Evolutionary conservation across 306 rosid genomes (phyloP).

Genomic region (Fragaria nilgerrensis): DNA sequence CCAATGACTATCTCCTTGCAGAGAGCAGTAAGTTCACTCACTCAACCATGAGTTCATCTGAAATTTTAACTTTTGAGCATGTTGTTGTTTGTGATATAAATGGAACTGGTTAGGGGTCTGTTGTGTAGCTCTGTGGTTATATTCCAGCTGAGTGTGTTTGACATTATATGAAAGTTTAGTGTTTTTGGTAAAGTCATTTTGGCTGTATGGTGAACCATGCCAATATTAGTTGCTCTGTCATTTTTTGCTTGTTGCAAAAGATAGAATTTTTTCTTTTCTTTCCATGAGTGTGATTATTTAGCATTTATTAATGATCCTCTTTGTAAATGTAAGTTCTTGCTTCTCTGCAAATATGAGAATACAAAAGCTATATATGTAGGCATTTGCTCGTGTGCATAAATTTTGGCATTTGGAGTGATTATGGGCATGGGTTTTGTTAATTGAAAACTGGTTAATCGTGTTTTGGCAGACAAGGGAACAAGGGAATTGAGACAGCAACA

Average conservation of each 20-base stretch:
- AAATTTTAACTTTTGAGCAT: not conserved
- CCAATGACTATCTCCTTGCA: conserved; percentile 35
- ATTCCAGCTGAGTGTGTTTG: conserved; percentile 9
- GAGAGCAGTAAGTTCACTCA: conserved; percentile 48
- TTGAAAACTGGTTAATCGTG: conserved; percentile 30
- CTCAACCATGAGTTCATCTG: conserved; percentile 7
- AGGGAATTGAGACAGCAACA: conserved; percentile 48
- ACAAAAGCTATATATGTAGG: not conserved
- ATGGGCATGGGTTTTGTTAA: conserved; percentile 21
- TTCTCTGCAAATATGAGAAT: not conserved
- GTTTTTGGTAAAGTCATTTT: not conserved
- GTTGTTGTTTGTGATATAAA: conserved; percentile 2
- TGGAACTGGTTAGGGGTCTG: conserved; percentile 12
- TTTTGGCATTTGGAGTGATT: conserved; percentile 21
- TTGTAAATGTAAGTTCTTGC: not conserved
- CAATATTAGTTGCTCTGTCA: conserved; percentile 1
- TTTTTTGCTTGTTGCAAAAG: not conserved
- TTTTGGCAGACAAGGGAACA: conserved; percentile 47
- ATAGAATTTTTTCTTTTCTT: not conserved
- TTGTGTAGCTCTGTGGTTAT: conserved; percentile 2
- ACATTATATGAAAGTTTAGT: not conserved
- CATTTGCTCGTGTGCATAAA: not conserved
- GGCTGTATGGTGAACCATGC: conserved; percentile 23
- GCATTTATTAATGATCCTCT: not conserved
- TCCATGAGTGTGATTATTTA: not conserved